Conservation (phyloP, 306 rosid genomes). For the Comarum palustre region DNA sequence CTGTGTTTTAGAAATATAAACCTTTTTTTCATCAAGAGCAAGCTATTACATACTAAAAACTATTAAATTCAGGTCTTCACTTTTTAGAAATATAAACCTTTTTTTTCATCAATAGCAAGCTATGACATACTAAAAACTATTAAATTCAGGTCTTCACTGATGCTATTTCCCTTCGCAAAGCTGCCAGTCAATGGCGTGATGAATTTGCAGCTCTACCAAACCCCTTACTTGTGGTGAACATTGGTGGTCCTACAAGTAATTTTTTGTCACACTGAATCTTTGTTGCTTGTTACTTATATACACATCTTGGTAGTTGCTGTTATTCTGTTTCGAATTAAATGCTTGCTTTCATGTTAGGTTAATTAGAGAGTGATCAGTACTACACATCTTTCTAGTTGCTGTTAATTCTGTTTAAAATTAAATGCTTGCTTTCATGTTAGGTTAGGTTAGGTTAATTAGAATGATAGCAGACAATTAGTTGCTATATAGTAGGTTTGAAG, state of each 20-base stretch:
- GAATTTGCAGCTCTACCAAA: slow-evolving; percentile 70
- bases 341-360: neutral
- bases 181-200: slow-evolving; percentile 79
- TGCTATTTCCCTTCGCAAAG: slow-evolving; percentile 70
- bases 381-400: too few species aligned
- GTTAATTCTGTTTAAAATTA: neutral
- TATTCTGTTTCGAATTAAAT: neutral
- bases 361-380: too few species aligned
- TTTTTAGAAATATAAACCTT: too few species aligned
- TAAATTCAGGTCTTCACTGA: slow-evolving; percentile 76
- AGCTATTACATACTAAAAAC: slow-evolving; percentile 14
- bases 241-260: slow-evolving; percentile 84
- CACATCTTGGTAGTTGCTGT: neutral
- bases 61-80: slow-evolving; percentile 66
- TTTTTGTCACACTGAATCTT: slow-evolving; percentile 13
- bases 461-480: neutral
- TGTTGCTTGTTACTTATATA: neutral
- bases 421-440: neutral
- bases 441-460: slow-evolving; percentile 1
- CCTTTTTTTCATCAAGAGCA: slow-evolving; percentile 15
- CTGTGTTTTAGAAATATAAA: slow-evolving; percentile 4
- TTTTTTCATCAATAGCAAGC: slow-evolving; percentile 5
- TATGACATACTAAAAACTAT: slow-evolving; percentile 18
- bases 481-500: neutral
- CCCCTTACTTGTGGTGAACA: slow-evolving; percentile 79